Conservation (phyloP, 352 stramenopile species). For the Globisporangium viniferum region DNA sequence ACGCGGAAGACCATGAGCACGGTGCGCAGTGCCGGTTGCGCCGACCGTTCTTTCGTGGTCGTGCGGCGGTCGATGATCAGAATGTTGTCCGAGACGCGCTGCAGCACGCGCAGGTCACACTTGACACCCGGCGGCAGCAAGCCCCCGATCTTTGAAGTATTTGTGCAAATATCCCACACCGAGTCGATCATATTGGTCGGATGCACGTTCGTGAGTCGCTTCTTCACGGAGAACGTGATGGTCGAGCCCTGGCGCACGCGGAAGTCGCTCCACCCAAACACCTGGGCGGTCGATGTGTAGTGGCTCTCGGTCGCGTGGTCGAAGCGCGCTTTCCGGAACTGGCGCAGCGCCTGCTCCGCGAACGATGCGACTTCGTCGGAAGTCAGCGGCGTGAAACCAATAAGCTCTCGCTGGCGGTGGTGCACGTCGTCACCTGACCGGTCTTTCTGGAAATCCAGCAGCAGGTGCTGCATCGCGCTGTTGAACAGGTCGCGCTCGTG, state of each 20-base stretch:
- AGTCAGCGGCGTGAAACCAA: conserved; percentile 36
- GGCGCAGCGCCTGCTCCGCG: conserved; percentile 27
- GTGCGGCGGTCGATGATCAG: conserved; percentile 52
- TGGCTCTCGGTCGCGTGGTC: conserved; percentile 29
- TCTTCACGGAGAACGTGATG: conserved; percentile 52
- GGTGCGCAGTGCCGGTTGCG: conserved; percentile 35
- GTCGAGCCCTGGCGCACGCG: conserved; percentile 31
- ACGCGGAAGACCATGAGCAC: conserved; percentile 43
- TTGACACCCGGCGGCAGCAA: conserved; percentile 36
- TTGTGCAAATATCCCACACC: conserved; percentile 42
- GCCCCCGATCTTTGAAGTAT: conserved; percentile 26
- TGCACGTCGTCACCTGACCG: conserved; percentile 14
- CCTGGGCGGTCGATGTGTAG: conserved; percentile 24
- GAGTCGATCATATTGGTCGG: conserved; percentile 24
- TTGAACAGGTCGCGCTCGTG: conserved; percentile 45
- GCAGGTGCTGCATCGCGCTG: conserved; percentile 51
- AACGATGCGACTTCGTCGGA: conserved; percentile 28
- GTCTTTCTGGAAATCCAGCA: conserved; percentile 36
- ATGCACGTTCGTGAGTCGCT: conserved; percentile 29
- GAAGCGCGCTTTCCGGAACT: conserved; percentile 30
- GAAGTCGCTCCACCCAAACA: conserved; percentile 56
- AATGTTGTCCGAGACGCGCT: conserved; percentile 40
- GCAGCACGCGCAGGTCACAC: conserved; percentile 38
- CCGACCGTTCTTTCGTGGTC: conserved; percentile 9
- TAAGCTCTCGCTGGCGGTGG: conserved; percentile 17